These are phyloP conservation scores for Aspergillus incahuasiensis DNA, from an alignment of 495 filamentous ascomycete genomes.

Conservation along the genomic window DNA sequence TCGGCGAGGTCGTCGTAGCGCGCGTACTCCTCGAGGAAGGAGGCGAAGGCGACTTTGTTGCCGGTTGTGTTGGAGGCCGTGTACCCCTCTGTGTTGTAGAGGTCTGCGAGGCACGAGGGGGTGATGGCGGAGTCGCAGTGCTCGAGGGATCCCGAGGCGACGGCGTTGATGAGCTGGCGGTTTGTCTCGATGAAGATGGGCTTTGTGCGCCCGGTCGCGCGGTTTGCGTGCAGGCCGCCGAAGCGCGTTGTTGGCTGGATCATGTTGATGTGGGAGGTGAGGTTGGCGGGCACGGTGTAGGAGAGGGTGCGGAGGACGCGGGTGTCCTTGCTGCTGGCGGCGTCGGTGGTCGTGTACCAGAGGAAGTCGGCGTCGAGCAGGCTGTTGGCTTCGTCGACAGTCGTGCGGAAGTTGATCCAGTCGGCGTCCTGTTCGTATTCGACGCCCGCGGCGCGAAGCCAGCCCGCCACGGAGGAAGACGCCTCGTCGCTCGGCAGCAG, in stretches of 20 bases:
- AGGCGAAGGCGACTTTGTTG: slow-evolving; percentile 57
- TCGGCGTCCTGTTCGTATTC: slow-evolving; percentile 53
- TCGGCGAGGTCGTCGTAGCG: slow-evolving; percentile 52
- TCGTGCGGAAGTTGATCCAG: slow-evolving; percentile 56
- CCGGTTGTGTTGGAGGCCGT: slow-evolving; percentile 27
- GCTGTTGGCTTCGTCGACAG: slow-evolving; percentile 48
- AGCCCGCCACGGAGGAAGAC: slow-evolving; percentile 38
- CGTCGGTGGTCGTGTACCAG: slow-evolving; percentile 37
- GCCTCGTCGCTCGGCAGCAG: slow-evolving; percentile 48
- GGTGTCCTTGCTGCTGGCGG: slow-evolving; percentile 15
- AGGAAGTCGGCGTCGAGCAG: slow-evolving; percentile 55
- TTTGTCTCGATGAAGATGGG: slow-evolving; percentile 19
- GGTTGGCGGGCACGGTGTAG: slow-evolving; percentile 54
- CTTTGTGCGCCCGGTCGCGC: slow-evolving; percentile 29
- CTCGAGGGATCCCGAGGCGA: slow-evolving; percentile 17
- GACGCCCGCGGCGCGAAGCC: slow-evolving; percentile 48
- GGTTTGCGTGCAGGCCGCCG: slow-evolving; percentile 40
- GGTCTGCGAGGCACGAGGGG: slow-evolving; percentile 53
- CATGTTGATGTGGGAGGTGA: slow-evolving; percentile 45
- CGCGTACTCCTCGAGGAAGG: slow-evolving; percentile 65
- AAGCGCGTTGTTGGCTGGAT: slow-evolving; percentile 57
- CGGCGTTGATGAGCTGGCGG: slow-evolving; percentile 15
- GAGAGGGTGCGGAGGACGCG: slow-evolving; percentile 52
- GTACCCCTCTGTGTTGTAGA: slow-evolving; percentile 59
- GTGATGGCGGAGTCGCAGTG: slow-evolving; percentile 48